Evolutionary conservation across 768 basidiomycete genomes (phyloP), one percentile per base, ranked within the genome.

Genomic region (Crassisporium funariophilum): DNA sequence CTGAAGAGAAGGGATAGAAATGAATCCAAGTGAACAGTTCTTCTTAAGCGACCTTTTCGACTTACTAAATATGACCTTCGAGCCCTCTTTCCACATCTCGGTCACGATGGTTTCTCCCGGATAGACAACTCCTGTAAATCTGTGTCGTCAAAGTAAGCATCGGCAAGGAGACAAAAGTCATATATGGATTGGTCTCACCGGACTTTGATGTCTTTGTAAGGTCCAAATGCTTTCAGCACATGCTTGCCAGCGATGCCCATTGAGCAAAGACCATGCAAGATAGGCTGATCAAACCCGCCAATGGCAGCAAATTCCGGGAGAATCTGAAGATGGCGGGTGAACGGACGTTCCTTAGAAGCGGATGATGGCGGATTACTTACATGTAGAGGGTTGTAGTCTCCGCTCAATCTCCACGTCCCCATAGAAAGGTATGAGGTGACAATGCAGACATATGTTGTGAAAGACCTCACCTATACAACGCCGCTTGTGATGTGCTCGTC

Each of bases 21-120:
- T 7, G 7, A 29, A 39, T 50, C 9, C 35, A 23, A 16, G 20
- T 12, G 23, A 29, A 21, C 24, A 16, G 17, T 29, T 4, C 20
- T 44, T 21, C 17, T 16, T n/a, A n/a, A n/a, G n/a, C n/a, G n/a
- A n/a, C n/a, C n/a, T 13, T 46, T 22, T 42, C 16, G n/a, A 78
- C 91, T 63, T 57, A 97, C 93, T 73, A 66, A 99, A 99, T 40
- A 98, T 83, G 44, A 98, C 85, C 69, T 84, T 97, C 50, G 78
- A 67, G 2, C 86, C 90, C 57, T 97, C 93, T 65, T 94, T 97
- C 97, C 97, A 99, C 95, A 98, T 98, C 64, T 91, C 84, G 0
- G 95, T 99, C 11, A 93, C 74, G 42, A 98, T 77, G 2, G 95
- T 98, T 69, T 98, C 94, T 0, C 95, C 95, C 2, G 95, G 97